Evolutionary conservation across 352 stramenopile genomes (phyloP), one percentile per base, ranked within the genome.

Genomic region (Phytophthora megakarya): DNA sequence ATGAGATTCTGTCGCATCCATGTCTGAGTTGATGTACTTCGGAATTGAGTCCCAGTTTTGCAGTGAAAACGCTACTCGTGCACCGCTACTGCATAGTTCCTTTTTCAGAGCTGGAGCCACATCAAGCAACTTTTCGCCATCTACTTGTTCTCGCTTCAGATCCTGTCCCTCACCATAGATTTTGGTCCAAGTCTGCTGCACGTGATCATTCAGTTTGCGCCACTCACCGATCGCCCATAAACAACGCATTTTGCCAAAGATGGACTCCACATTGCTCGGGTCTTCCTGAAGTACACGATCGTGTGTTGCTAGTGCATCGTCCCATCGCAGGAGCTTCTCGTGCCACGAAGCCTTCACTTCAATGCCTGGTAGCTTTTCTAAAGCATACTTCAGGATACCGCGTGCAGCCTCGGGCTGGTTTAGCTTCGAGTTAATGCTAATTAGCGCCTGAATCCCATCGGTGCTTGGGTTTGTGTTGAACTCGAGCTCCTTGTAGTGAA

Each of bases 401-500:
- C 98, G 80, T n/a, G 98, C 98, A n/a, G 97, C 97, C 72, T 99
- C 97, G 3, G 96, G 92, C 54, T 98, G 87, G 46, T 90, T 92
- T 4, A 93, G 73, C 64, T 99, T 99, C 26, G 98, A 99, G 78
- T 99, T 99, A 59, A 99, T 99, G 43, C 91, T 95, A 60, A 99
- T 99, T 12, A 99, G 79, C 16, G 92, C 89, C 70, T 99, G 97
- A 39, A 99, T 98, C 64, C 96, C 98, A 26, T 96, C 93, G 1
- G 87, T 84, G 5, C 84, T 92, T 21, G 94, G 80, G 44, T 92
- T 93, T 12, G 87, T 93, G 59, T 96, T 92, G 63, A 99, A 99
- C 71, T 99, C 97, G 9, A 98, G 82, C 73, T 99, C 98, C 72
- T 99, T 98, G 76, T 99, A 99, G 64, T 99, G 95, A 26, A 99